Conservation (phyloP, 192 early-diverging fungal species). For the Phlyctochytrium bullatum region DNA sequence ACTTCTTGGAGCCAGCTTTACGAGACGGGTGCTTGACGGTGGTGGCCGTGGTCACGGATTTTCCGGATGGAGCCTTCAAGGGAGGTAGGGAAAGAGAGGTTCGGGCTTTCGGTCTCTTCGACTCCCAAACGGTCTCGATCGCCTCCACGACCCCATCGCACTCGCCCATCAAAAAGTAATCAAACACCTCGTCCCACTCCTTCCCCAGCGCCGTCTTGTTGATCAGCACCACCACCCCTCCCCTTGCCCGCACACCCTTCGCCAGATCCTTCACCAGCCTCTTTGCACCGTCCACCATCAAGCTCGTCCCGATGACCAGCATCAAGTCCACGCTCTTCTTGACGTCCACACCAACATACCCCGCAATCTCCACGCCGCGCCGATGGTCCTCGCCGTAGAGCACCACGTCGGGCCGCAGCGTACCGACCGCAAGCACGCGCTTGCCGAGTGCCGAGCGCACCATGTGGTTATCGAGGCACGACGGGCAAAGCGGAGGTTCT, state of each 20-base stretch:
- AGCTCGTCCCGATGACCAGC: slow-evolving; percentile 86
- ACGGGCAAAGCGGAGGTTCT: slow-evolving; percentile 63
- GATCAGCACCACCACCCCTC: slow-evolving; percentile 63
- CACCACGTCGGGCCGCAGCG: slow-evolving; percentile 87
- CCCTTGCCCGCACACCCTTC: slow-evolving; percentile 23
- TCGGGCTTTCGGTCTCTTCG: too few relatives aligned
- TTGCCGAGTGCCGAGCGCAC: slow-evolving; percentile 69
- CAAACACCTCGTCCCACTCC: slow-evolving; percentile 81
- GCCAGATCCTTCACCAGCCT: slow-evolving; percentile 73
- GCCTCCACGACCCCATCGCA: not conserved
- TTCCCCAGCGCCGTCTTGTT: slow-evolving; percentile 62
- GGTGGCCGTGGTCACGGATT: too few relatives aligned
- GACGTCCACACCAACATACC: slow-evolving; percentile 28
- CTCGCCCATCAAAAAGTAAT: slow-evolving; percentile 69
- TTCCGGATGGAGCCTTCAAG: too few relatives aligned
- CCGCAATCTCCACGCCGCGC: slow-evolving; percentile 55
- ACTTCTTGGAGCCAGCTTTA: too few relatives aligned
- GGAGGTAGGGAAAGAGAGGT: too few relatives aligned
- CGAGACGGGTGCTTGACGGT: too few relatives aligned
- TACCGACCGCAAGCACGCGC: slow-evolving; percentile 70
- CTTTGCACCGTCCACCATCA: slow-evolving; percentile 79
- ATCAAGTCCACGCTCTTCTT: slow-evolving; percentile 65
- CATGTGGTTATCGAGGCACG: slow-evolving; percentile 49
- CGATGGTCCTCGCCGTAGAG: slow-evolving; percentile 93
- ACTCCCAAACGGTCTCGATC: not conserved